A percentile compares a stretch with the other conserved stretches of the same genome.
Evolutionary conservation across 768 basidiomycete genomes (phyloP).

Genomic region (Neoboletus subvelutipes): DNA sequence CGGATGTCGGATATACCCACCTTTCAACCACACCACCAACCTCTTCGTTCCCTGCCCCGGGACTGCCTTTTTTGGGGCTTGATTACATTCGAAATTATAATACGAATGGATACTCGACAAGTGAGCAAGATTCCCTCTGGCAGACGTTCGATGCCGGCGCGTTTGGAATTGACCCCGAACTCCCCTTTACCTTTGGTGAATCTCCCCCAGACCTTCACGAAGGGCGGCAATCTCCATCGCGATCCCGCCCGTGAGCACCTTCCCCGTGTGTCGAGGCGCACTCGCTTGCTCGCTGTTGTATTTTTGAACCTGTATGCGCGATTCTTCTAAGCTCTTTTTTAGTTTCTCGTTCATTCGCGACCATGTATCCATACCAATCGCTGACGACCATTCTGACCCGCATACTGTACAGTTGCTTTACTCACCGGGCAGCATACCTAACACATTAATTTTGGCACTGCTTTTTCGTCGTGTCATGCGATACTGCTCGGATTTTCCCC

Average conservation of each 20-base stretch:
- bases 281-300: constrained; percentile 8
- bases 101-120: constrained; percentile 40
- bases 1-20: constrained; percentile 40
- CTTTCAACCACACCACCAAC: constrained; percentile 60
- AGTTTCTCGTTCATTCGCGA: constrained; percentile 8
- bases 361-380: constrained; percentile 33
- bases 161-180: constrained; percentile 75
- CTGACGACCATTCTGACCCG: constrained; percentile 16
- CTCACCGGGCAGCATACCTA: constrained; percentile 27
- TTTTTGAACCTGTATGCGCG: constrained; percentile 17
- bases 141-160: constrained; percentile 69
- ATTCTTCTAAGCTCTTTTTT: constrained; percentile 1
- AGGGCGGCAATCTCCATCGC: constrained; percentile 29
- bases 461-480: constrained; percentile 6
- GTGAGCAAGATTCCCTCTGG: constrained; percentile 46
- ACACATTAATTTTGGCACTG: constrained; percentile 25
- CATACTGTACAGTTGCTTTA: constrained; percentile 29
- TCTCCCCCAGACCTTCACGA: constrained; percentile 31
- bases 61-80: constrained; percentile 80
- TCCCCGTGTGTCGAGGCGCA: neutral
- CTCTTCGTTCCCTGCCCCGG: constrained; percentile 65
- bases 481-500: neutral
- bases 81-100: constrained; percentile 82
- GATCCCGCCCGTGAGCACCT: constrained; percentile 18
- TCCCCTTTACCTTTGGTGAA: constrained; percentile 61